phyloP scores from a whole-genome alignment of 495 filamentous ascomycete species.

The Penicillium arizonense region DNA sequence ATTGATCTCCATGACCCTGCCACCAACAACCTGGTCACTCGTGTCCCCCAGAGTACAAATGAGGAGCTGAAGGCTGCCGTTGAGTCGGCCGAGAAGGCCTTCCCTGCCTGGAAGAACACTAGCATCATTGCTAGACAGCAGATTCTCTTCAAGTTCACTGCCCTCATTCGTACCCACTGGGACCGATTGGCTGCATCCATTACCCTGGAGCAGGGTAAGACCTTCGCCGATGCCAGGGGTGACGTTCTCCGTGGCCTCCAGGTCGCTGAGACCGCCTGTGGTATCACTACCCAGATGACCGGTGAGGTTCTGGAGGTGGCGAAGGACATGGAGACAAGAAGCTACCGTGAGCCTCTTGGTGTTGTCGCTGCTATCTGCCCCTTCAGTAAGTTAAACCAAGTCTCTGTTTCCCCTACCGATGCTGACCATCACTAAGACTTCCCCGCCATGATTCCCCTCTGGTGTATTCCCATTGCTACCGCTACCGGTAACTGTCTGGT shows the following conservation, averaged over 20 bases:
- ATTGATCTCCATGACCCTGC: constrained; percentile 95
- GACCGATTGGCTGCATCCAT: constrained; percentile 93
- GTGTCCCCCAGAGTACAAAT: constrained; percentile 94
- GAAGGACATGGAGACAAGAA: constrained; percentile 98
- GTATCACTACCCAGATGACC: constrained; percentile 88
- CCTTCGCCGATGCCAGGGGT: constrained; percentile 90
- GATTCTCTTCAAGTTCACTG: constrained; percentile 96
- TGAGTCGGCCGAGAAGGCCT: constrained; percentile 83
- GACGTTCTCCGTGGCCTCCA: constrained; percentile 95
- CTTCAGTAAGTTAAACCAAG: constrained; percentile 70
- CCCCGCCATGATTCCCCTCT: constrained; percentile 98
- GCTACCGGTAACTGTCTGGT: constrained; percentile 92
- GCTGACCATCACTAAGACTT: constrained; percentile 63
- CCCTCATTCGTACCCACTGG: constrained; percentile 90
- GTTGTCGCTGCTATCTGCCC: constrained; percentile 97
- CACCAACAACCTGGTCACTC: constrained; percentile 95
- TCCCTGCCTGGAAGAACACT: constrained; percentile 80
- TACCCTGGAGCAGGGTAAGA: constrained; percentile 98
- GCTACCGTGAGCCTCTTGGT: constrained; percentile 88
- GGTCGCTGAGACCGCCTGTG: constrained; percentile 94
- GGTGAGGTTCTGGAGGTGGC: constrained; percentile 95
- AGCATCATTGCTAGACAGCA: constrained; percentile 85
- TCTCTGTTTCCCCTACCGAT: neutral
- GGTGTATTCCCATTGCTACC: constrained; percentile 94
- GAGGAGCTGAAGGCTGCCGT: constrained; percentile 87